Percentiles rank a stretch among this genome's conserved stretches.
Evolutionary conservation across 176 grass and related monocot genomes (phyloP).

Genomic region (Triticum timopheevii): DNA sequence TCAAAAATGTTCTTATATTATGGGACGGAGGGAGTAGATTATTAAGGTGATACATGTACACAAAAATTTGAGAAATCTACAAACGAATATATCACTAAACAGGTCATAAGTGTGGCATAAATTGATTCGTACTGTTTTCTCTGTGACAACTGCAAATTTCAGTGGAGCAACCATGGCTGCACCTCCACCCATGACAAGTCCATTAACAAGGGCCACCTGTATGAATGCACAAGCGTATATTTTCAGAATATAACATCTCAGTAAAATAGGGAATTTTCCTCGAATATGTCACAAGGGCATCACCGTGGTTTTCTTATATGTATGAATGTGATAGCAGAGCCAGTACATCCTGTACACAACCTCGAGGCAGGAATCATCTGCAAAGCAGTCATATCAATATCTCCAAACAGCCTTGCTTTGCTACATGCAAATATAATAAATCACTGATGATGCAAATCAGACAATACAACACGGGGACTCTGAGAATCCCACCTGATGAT

Average conservation of each 20-base stretch:
- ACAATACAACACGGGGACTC: not conserved
- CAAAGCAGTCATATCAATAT: constrained; percentile 18
- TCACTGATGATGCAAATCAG: not conserved
- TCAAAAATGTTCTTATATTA: no score
- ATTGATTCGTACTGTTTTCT: constrained; percentile 63
- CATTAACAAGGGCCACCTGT: constrained; percentile 87
- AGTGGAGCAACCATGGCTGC: constrained; percentile 71
- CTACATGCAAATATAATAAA: not conserved
- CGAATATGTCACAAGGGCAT: not conserved
- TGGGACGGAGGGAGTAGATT: no score
- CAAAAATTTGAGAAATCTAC: constrained; percentile 6
- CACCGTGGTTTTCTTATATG: constrained; percentile 87
- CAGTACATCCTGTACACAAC: constrained; percentile 99
- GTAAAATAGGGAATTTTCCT: not conserved
- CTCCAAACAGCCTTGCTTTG: not conserved
- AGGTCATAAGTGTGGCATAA: not conserved
- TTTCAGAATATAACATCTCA: not conserved
- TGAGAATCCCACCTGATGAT: constrained; percentile 59
- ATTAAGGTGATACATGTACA: not conserved
- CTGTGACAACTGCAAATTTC: constrained; percentile 78
- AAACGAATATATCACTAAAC: not conserved
- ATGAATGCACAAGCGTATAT: not conserved
- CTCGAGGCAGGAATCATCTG: constrained; percentile 89
- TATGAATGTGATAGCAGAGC: constrained; percentile 96
- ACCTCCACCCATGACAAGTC: constrained; percentile 95